These are phyloP conservation scores for Cercospora janseana DNA, from an alignment of 2,329 filamentous ascomycete genomes.

Conservation along the genomic window DNA sequence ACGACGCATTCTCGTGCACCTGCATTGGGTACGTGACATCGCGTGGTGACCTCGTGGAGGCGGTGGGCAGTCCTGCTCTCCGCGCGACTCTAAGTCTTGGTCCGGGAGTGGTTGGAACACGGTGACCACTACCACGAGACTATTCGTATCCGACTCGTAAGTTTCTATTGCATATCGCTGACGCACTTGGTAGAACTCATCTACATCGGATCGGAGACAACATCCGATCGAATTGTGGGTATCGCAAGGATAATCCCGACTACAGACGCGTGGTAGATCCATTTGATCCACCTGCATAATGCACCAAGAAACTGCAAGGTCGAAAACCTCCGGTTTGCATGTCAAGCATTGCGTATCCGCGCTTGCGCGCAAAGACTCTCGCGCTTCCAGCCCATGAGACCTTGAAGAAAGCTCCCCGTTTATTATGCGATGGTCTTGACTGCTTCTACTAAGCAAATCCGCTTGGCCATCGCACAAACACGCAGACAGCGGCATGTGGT, in stretches of 20 bases:
- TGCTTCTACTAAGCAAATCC: neutral
- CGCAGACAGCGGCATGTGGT: neutral
- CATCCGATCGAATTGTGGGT: slow-evolving; percentile 7
- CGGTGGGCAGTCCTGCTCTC: neutral
- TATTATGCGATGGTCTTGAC: neutral
- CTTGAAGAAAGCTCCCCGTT: neutral
- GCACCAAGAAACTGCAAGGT: neutral
- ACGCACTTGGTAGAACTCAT: slow-evolving; percentile 10
- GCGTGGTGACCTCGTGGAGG: neutral
- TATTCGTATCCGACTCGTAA: slow-evolving; percentile 2
- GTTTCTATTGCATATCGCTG: slow-evolving; percentile 11
- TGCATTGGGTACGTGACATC: neutral
- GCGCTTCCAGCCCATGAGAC: neutral
- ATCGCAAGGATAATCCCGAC: neutral
- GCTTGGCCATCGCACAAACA: neutral
- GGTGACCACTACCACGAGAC: neutral
- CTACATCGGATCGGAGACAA: slow-evolving; percentile 3
- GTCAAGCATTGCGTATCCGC: neutral
- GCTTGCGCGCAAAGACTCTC: neutral
- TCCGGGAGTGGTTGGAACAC: neutral
- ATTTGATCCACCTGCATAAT: neutral
- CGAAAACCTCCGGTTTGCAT: neutral
- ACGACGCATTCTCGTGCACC: neutral
- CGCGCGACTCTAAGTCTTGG: neutral
- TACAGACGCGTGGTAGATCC: slow-evolving; percentile 1